phyloP scores from a whole-genome alignment of 2,329 filamentous ascomycete species.

The Penicillium sp. region DNA sequence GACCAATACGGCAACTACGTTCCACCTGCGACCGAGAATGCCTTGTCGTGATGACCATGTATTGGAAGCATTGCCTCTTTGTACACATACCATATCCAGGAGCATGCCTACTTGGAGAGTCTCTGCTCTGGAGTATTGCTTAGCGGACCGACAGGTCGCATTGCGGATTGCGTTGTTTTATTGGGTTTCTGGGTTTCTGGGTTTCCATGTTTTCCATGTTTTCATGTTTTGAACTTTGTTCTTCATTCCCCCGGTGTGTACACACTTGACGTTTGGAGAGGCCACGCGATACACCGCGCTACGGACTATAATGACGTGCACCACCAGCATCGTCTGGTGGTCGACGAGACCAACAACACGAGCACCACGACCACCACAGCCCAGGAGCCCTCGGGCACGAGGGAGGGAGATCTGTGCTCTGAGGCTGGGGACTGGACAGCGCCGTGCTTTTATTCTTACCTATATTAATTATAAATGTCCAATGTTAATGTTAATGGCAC shows the following conservation, averaged over 20 bases:
- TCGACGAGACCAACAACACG: conserved; percentile 15
- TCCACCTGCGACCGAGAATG: conserved; percentile 14
- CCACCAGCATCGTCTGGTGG: conserved; percentile 9
- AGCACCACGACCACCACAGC: conserved; percentile 4
- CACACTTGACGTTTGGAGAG: conserved; percentile 8
- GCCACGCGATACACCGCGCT: conserved; percentile 8
- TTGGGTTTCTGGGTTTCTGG: background rate
- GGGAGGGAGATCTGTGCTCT: background rate
- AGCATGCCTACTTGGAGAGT: background rate
- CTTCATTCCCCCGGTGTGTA: conserved; percentile 3
- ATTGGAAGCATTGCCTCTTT: background rate
- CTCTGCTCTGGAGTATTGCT: background rate
- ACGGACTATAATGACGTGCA: conserved; percentile 23
- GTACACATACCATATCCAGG: conserved; percentile 1
- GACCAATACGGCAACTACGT: conserved; percentile 21
- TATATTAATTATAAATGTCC: conserved; percentile 25
- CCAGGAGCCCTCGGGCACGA: background rate
- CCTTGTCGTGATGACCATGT: conserved; percentile 4
- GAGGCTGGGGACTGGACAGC: background rate
- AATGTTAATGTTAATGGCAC: conserved; percentile 12
- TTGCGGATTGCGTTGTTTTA: background rate
- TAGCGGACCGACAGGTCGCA: background rate
- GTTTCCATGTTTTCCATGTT: background rate
- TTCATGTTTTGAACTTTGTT: background rate
- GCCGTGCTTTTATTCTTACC: conserved; percentile 11